Evolutionary conservation across 192 early-diverging fungal genomes (phyloP), one percentile per base, ranked within the genome.

Genomic region (Funneliformis mosseae): DNA sequence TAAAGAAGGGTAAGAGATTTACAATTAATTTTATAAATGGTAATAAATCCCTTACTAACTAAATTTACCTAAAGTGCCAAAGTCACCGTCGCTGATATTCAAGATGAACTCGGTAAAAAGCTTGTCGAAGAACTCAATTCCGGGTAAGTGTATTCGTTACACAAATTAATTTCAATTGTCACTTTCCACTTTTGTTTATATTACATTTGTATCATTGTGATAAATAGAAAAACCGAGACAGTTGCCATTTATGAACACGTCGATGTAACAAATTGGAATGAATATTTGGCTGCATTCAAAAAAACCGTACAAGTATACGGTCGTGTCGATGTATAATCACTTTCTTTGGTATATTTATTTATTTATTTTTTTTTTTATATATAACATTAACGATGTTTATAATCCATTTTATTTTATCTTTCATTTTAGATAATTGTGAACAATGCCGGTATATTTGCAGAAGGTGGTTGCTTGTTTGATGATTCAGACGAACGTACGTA

Each of bases 81-180:
- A 39, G 89, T 92, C 59, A 91, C 91, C 23, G 77, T 93, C 48
- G 92, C 85, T 38, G 91, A 92, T 59, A 77, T 92, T 61, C 82
- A 88, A 38, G 85, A 61, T 62, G 81, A 83, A 45, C 79, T 74
- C 9, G 83, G 83, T 6, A 76, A 81, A 66, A 75, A 64, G 21
- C 67, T 83, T 64, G 83, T 76, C 4, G 66, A 59, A 10, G 80
- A 83, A 45, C 59, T 83, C 41, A 80, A 80, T 45, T 64, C 82
- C 8, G 84, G 75, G 75, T 79, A 73, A 41, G 33, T 33, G 33
- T 72, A 50, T 16, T 39, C 81, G 16, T 76, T 11, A n/a, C 45
- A 83, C 50, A 21, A 55, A 45, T 12, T 41, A 11, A 41, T 39
- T 45, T 2, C 38, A 59, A 39, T 9, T 33, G 33, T 33, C 33